Evolutionary conservation across 2,329 filamentous ascomycete species (phyloP), one percentile per base, ranked within the genome.

Genomic region (Aureobasidium zeae): DNA sequence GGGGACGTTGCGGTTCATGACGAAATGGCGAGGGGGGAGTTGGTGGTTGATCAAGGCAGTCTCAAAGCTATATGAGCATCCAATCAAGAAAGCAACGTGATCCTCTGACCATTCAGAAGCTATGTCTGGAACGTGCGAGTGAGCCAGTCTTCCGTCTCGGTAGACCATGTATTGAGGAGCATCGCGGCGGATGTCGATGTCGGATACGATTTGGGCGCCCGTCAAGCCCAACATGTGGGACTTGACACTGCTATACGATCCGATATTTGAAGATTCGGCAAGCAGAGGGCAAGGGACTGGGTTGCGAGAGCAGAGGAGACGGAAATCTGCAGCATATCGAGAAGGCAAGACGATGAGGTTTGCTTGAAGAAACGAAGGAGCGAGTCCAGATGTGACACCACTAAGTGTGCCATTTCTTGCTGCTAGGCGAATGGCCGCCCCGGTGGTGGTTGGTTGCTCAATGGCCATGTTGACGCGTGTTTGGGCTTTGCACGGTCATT

Each of bases 51-150:
- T 53, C 16, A 82, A 66, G 3, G 76, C 76, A 2, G 66, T 60
- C 56, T 81, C 77, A 54, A 82, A 82, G 51, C 69, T 76, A 63
- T 73, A 81, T 1, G 71, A 76, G 55, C 77, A 82, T 7, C 77
- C 78, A 48, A 82, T 72, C 32, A 81, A 56, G 53, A 79, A 82
- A 0, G 68, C 77, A 17, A 77, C 70, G 51, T 82, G 74, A 49
- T 78, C 69, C 4, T 63, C 55, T 0, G 67, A 70, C 78, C 77
- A 82, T 29, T 74, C 57, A 2, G 59, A 52, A 1, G 58, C 51
- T 12, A 82, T 63, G 53, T 76, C 65, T 2, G 53, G 37, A 22
- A 61, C 59, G 12, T 63, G 61, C 0, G 58, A 55, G 15, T 62
- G 62, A 4, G 59, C 51, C 2, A 72, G 59, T 32, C 60, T 58